Base-by-base conservation (phyloP, 441 rosid genomes). In the Croton laevigatus region DNA sequence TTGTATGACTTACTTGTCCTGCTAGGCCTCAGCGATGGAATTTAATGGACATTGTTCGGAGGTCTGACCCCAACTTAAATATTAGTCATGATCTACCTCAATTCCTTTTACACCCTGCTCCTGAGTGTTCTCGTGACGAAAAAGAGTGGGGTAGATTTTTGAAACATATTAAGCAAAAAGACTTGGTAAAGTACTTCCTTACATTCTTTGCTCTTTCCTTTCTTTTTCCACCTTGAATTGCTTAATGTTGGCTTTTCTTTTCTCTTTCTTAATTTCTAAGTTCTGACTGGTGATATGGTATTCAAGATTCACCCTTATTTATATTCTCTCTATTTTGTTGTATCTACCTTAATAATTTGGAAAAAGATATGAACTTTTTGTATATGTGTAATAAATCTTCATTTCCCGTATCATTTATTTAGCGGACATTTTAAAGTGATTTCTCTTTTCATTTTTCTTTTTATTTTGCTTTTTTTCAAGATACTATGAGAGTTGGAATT, bases 71-170 rank as follows among this genome's bases (percentile, higher is more conserved):
- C 32, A 27, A 65, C 45, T 7, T 73, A 55, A 59, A 40, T 37
- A 51, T 59, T 63, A 53, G 38, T 71, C 62, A 59, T 51, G 67
- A 57, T 59, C 58, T 70, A 62, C 75, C 79, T 66, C 69, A 66
- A 9, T 78, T 45, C 52, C 9, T 32, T 64, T 65, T 78, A 46
- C 22, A 45, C 61, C 82, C 81, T 63, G 81, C 78, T 12, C 62
- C 81, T 45, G 52, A 81, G 68, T 63, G 67, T 54, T 0, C 51
- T 22, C 78, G 80, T 11, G 84, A 78, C 44, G 32, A 52, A 40
- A 54, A 12, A n/a, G 84, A 81, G 71, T 78, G 84, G 81, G 20
- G 6, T 19, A 59, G 57, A 65, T 81, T 81, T 71, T 73, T 81
- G 72, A 6, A 13, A 59, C 54, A 37, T 59, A 74, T 81, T 62